phyloP scores from a whole-genome alignment of 345 rosid genomes.

The Lepidium didymum region DNA sequence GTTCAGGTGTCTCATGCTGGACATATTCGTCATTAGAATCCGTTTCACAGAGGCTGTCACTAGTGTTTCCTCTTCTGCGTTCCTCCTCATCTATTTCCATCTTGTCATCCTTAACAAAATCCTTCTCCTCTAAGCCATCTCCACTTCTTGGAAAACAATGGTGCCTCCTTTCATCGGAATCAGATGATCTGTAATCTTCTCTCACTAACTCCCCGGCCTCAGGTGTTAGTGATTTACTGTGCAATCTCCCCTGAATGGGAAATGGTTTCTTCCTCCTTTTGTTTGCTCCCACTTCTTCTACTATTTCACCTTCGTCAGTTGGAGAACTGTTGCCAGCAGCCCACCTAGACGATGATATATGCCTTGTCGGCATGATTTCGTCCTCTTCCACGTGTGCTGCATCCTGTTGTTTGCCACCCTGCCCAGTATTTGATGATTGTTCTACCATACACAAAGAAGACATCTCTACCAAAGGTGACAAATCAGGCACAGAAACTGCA shows the following conservation, averaged over 20 bases:
- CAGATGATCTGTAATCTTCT: constrained; percentile 57
- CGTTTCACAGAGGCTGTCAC: constrained; percentile 35
- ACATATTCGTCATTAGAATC: constrained; percentile 50
- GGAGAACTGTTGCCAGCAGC: constrained; percentile 87
- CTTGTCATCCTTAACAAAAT: constrained; percentile 49
- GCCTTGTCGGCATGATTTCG: constrained; percentile 57
- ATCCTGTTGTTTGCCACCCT: constrained; percentile 25
- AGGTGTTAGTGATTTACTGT: constrained; percentile 51
- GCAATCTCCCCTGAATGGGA: constrained; percentile 29
- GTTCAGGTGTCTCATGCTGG: constrained; percentile 48
- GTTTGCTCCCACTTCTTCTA: constrained; percentile 53
- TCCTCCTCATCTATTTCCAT: constrained; percentile 68
- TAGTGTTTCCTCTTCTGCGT: constrained; percentile 25
- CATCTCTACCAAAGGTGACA: constrained; percentile 33
- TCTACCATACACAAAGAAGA: constrained; percentile 38
- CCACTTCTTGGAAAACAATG: constrained; percentile 46
- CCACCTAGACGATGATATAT: constrained; percentile 97
- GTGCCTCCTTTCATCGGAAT: constrained; percentile 50
- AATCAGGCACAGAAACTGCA: constrained; percentile 21
- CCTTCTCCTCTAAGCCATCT: constrained; percentile 45
- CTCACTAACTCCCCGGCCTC: constrained; percentile 50
- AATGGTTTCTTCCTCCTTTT: constrained; percentile 60
- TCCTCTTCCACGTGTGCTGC: constrained; percentile 53
- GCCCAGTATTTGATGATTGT: constrained; percentile 28
- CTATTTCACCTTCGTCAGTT: constrained; percentile 77